A percentile compares a stretch with the other conserved stretches of the same genome.
These are phyloP conservation scores for Pyrenula aspistea DNA, from an alignment of 495 filamentous ascomycete genomes.

Conservation along the genomic window DNA sequence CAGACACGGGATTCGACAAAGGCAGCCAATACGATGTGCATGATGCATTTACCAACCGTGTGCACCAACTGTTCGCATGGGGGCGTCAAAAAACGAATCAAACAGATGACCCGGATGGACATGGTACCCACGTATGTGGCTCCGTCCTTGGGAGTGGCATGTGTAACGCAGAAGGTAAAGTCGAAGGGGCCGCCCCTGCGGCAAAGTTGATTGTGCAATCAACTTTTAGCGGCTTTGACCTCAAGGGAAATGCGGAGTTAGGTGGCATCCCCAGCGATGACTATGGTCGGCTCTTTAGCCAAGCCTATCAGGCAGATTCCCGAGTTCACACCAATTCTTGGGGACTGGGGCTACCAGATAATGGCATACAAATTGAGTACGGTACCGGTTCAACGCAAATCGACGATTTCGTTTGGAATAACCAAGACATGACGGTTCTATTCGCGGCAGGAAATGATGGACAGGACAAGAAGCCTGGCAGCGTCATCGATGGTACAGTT, in stretches of 20 bases:
- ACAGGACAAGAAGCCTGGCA: not conserved
- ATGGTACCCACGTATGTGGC: not conserved
- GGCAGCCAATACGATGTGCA: not conserved
- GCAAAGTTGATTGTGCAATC: not conserved
- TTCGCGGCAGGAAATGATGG: not conserved
- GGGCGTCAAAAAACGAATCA: not conserved
- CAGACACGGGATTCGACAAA: not conserved
- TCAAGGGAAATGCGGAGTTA: not conserved
- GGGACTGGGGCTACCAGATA: not conserved
- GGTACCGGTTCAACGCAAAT: not conserved
- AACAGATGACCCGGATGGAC: not conserved
- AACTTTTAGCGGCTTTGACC: not conserved
- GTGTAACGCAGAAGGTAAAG: not conserved
- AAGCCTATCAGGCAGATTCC: not conserved
- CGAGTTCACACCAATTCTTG: not conserved
- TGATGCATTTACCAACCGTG: not conserved
- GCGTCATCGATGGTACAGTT: not conserved
- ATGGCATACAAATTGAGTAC: not conserved
- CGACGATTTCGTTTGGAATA: not conserved
- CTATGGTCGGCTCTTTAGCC: not conserved
- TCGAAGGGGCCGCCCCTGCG: not conserved
- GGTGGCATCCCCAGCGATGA: not conserved
- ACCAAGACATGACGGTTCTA: not conserved
- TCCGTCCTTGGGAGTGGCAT: not conserved
- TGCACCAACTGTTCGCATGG: not conserved